Evolutionary conservation across 805 yeast species (phyloP).

Genomic region (Candida nitratophila): DNA sequence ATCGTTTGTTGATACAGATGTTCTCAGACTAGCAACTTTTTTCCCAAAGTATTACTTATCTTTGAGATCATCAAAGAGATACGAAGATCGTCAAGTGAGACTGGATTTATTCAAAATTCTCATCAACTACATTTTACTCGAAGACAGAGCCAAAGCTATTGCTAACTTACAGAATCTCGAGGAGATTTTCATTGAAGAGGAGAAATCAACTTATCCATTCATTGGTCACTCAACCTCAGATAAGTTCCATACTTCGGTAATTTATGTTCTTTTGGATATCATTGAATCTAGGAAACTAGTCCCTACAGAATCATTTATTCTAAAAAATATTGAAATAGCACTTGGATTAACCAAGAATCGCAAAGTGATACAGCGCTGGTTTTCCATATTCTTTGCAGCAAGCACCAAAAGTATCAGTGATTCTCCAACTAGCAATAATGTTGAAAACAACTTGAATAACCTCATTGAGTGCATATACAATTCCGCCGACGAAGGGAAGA

Average conservation of each 20-base stretch:
- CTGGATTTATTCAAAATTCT: slow-evolving; percentile 27
- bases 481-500: slow-evolving; percentile 6
- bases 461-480: slow-evolving; percentile 1
- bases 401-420: slow-evolving; percentile 21
- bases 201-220: slow-evolving; percentile 4
- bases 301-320: too few species aligned
- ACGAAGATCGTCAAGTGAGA: slow-evolving; percentile 14
- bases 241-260: too few species aligned
- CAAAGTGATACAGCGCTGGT: neutral
- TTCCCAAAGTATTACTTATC: slow-evolving; percentile 27
- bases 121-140: slow-evolving; percentile 23
- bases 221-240: too few species aligned
- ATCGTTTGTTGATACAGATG: too few species aligned
- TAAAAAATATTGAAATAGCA: too few species aligned
- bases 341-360: neutral
- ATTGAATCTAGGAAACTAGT: too few species aligned
- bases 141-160: slow-evolving; percentile 6
- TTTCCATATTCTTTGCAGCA: slow-evolving; percentile 19
- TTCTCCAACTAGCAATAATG: slow-evolving; percentile 20
- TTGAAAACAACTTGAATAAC: slow-evolving; percentile 13
- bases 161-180: slow-evolving; percentile 7
- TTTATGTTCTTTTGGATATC: too few species aligned
- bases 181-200: slow-evolving; percentile 22
- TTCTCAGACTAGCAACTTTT: slow-evolving; percentile 6
- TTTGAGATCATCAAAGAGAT: slow-evolving; percentile 19